These are phyloP conservation scores for Trametes sp. DNA, from an alignment of 1,284 basidiomycete genomes.

Conservation along the genomic window DNA sequence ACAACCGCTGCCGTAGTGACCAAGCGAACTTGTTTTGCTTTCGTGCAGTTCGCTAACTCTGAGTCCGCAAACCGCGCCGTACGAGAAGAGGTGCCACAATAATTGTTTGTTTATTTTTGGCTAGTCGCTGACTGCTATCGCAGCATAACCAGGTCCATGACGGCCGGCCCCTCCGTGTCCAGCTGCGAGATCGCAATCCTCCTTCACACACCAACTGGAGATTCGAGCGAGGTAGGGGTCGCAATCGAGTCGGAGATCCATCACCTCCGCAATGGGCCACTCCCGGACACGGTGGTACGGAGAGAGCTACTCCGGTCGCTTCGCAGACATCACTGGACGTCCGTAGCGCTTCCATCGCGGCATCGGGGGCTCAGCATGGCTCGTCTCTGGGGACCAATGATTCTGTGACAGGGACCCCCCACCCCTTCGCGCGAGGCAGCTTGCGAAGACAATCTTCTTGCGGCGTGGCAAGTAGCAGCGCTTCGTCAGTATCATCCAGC, in stretches of 20 bases:
- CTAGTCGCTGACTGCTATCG: conserved; percentile 51
- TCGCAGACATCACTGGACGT: not conserved
- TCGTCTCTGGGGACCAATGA: not conserved
- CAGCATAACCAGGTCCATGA: conserved; percentile 74
- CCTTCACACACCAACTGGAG: conserved; percentile 37
- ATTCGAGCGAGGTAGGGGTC: conserved; percentile 30
- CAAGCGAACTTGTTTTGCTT: conserved; percentile 74
- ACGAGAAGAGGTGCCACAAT: conserved; percentile 64
- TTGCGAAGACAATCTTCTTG: conserved; percentile 5
- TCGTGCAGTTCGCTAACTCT: conserved; percentile 70
- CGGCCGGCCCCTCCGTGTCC: conserved; percentile 75
- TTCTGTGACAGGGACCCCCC: not conserved
- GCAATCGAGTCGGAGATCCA: not conserved
- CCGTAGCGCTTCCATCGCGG: not conserved
- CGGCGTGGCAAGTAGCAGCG: not conserved
- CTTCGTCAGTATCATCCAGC: conserved; percentile 28
- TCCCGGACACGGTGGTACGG: not conserved
- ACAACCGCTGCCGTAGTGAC: conserved; percentile 50
- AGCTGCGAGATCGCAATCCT: conserved; percentile 49
- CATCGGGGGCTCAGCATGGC: too few relatives aligned
- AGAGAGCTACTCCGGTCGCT: not conserved
- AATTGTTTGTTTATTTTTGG: not conserved
- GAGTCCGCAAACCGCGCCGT: conserved; percentile 69
- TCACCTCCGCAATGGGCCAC: not conserved
- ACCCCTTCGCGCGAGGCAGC: not conserved